Percentiles rank a stretch among this genome's conserved stretches.
Conservation (phyloP, 768 basidiomycete genomes). For the Leccinum pellstonianum region DNA sequence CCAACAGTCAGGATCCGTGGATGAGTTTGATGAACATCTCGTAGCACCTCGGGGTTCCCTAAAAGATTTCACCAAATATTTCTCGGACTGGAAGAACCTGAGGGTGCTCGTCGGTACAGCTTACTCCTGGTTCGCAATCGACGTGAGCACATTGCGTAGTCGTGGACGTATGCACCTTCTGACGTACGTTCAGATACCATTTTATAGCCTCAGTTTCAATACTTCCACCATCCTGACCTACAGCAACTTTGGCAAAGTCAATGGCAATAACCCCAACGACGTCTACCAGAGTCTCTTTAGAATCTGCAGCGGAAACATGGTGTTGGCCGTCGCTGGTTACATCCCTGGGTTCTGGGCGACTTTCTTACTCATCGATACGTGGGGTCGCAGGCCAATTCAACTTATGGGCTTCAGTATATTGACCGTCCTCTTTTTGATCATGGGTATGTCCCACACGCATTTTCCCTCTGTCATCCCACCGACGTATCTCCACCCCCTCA, state of each 20-base stretch:
- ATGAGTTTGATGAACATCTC: slow-evolving; percentile 43
- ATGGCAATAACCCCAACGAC: slow-evolving; percentile 7
- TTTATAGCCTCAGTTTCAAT: slow-evolving; percentile 86
- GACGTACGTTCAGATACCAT: slow-evolving; percentile 59
- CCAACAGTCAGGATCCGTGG: slow-evolving; percentile 44
- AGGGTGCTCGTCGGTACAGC: slow-evolving; percentile 76
- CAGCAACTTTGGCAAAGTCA: slow-evolving; percentile 61
- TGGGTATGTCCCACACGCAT: slow-evolving; percentile 47
- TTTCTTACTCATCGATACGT: slow-evolving; percentile 63
- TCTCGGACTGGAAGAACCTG: slow-evolving; percentile 69
- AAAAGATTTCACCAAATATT: slow-evolving; percentile 66
- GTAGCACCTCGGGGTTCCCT: slow-evolving; percentile 63
- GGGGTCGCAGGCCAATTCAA: slow-evolving; percentile 76
- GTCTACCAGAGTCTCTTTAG: slow-evolving; percentile 27
- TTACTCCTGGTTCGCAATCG: slow-evolving; percentile 90
- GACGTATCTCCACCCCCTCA: not conserved
- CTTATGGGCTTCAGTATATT: slow-evolving; percentile 68
- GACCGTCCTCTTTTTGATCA: slow-evolving; percentile 61
- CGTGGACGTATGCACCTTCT: not conserved
- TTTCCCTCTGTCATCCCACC: not conserved
- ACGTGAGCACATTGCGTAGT: slow-evolving; percentile 43
- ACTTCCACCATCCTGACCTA: slow-evolving; percentile 69
- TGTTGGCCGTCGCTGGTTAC: slow-evolving; percentile 20
- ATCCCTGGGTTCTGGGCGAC: slow-evolving; percentile 60
- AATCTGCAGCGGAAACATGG: slow-evolving; percentile 21